Evolutionary conservation across 768 basidiomycete species (phyloP).

Genomic region (Hygrocybe coccinea): DNA sequence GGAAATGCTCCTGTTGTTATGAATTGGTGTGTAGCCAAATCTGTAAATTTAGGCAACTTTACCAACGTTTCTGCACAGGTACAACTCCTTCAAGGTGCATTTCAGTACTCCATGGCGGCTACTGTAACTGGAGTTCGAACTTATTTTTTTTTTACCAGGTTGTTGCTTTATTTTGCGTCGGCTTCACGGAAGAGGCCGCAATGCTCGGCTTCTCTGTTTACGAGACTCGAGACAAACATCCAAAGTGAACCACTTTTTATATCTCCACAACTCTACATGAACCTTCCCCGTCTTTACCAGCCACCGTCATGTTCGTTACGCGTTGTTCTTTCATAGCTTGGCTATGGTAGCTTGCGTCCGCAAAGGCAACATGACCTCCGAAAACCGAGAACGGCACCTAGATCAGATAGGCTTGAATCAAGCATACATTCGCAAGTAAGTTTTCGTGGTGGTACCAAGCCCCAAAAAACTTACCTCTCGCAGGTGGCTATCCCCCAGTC

Average conservation of each 20-base stretch:
- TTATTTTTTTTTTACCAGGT: slow-evolving; percentile 33
- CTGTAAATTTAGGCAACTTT: neutral
- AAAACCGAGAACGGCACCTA: slow-evolving; percentile 40
- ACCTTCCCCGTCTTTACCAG: slow-evolving; percentile 27
- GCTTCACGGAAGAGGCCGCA: slow-evolving; percentile 55
- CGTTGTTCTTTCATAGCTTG: slow-evolving; percentile 65
- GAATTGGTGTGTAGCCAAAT: slow-evolving; percentile 49
- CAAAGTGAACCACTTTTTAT: slow-evolving; percentile 50
- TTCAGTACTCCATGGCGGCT: neutral
- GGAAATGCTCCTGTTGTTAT: slow-evolving; percentile 50
- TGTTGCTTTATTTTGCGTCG: slow-evolving; percentile 60
- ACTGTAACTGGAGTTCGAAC: neutral
- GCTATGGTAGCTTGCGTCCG: slow-evolving; percentile 60
- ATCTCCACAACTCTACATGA: neutral
- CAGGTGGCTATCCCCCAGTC: slow-evolving; percentile 68
- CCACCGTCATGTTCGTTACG: slow-evolving; percentile 65
- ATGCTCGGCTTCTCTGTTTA: slow-evolving; percentile 60
- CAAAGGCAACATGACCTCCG: slow-evolving; percentile 34
- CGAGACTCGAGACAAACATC: slow-evolving; percentile 52
- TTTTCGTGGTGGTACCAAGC: neutral
- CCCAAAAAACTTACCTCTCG: neutral
- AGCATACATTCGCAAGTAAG: slow-evolving; percentile 53
- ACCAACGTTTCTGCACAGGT: slow-evolving; percentile 35
- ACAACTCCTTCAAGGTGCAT: slow-evolving; percentile 58
- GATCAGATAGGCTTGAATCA: slow-evolving; percentile 60